A percentile compares a stretch with the other conserved stretches of the same genome.
Evolutionary conservation across 139 green algal species (phyloP).

Genomic region (Coelastrella sp.): DNA sequence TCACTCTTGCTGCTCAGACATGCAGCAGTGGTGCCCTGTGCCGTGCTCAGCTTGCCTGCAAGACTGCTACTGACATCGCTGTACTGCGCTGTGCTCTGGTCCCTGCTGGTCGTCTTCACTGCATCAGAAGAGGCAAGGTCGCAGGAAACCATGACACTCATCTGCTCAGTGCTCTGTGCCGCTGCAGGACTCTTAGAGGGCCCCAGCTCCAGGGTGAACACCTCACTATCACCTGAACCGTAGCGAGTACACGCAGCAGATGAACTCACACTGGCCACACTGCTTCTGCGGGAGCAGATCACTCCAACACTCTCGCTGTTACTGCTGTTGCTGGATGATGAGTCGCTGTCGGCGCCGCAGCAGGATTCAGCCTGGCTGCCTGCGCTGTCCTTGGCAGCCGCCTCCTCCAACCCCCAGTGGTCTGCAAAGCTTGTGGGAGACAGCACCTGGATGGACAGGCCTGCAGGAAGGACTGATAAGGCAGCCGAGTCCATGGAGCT

Average conservation of each 20-base stretch:
- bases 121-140: no score
- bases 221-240: neutral
- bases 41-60: no score
- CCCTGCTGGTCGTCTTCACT: no score
- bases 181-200: neutral
- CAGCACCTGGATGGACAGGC: neutral
- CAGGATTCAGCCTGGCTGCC: neutral
- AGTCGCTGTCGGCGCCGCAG: neutral
- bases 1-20: no score
- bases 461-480: no score
- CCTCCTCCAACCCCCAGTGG: neutral
- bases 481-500: neutral
- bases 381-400: neutral
- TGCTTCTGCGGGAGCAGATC: neutral
- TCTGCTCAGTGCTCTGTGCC: neutral
- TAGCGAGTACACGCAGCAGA: neutral
- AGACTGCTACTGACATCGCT: no score
- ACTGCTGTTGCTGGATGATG: constrained; percentile 1
- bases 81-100: no score
- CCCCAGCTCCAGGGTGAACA: neutral
- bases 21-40: no score
- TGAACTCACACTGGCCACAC: neutral
- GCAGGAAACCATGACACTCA: no score
- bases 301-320: neutral
- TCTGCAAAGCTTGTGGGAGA: neutral